Percentiles rank a stretch among this genome's conserved stretches.
These are phyloP conservation scores for Setaria viridis DNA, from an alignment of 202 grass and related monocot species.

Conservation along the genomic window DNA sequence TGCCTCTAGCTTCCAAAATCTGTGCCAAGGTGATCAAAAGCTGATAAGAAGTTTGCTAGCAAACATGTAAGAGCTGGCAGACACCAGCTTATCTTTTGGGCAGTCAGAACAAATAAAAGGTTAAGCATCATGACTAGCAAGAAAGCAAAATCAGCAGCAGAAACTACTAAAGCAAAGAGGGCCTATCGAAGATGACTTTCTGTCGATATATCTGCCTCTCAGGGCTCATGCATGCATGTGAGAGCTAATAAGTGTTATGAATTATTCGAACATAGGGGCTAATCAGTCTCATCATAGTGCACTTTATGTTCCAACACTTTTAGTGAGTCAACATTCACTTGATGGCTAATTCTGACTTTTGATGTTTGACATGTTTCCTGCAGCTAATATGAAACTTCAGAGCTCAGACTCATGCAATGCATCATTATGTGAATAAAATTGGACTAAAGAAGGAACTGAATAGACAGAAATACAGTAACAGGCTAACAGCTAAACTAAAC, in stretches of 20 bases:
- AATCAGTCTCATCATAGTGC: neutral
- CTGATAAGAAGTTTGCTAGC: conserved; percentile 27
- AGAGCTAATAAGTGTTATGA: neutral
- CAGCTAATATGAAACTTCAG: conserved; percentile 8
- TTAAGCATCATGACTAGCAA: conserved; percentile 3
- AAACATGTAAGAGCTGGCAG: conserved; percentile 20
- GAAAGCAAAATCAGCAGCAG: conserved; percentile 30
- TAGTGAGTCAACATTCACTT: neutral
- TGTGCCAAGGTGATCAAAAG: conserved; percentile 47
- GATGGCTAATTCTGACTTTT: conserved; percentile 17
- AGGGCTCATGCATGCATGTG: conserved; percentile 29
- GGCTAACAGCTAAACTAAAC: conserved; percentile 11
- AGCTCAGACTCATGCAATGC: conserved; percentile 1
- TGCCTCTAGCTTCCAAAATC: conserved; percentile 75
- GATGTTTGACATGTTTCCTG: conserved; percentile 20
- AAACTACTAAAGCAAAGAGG: neutral
- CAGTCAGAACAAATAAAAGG: neutral
- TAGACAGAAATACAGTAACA: conserved; percentile 4
- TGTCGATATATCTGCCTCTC: conserved; percentile 3
- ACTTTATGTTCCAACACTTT: conserved; percentile 2
- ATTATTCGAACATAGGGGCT: conserved; percentile 5
- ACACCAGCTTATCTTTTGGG: conserved; percentile 1
- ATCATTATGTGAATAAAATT: conserved; percentile 9
- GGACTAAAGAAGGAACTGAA: neutral
- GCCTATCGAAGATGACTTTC: conserved; percentile 1